A percentile compares a stretch with the other conserved stretches of the same genome.
Evolutionary conservation across 148 eudicot genomes (phyloP).

Genomic region (Heliosperma pusillum): DNA sequence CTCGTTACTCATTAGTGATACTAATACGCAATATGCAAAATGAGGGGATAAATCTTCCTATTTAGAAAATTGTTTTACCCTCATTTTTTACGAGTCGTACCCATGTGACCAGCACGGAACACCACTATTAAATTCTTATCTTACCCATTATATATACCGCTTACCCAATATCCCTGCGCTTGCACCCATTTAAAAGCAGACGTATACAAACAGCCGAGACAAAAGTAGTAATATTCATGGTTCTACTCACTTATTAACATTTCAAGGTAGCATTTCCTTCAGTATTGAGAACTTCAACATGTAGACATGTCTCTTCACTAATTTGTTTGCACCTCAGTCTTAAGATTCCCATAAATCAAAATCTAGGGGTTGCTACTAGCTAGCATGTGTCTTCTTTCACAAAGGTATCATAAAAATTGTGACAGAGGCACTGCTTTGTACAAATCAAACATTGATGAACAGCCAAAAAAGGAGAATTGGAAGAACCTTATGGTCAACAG

Average conservation of each 20-base stretch:
- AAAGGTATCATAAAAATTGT: background rate
- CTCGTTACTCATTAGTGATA: background rate
- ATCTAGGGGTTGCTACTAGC: background rate
- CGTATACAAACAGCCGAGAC: background rate
- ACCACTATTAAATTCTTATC: too few relatives aligned
- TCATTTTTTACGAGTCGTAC: too few relatives aligned
- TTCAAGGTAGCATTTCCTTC: background rate
- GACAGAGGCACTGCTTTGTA: background rate
- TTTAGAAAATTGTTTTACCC: too few relatives aligned
- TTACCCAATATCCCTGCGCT: background rate
- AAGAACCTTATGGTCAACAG: constrained; percentile 77
- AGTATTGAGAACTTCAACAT: background rate
- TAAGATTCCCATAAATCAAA: too few relatives aligned
- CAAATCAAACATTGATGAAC: background rate
- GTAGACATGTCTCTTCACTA: background rate
- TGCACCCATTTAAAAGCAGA: background rate
- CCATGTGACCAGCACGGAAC: too few relatives aligned
- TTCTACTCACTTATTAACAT: too few relatives aligned
- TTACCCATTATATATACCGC: too few relatives aligned
- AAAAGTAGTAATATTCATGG: background rate
- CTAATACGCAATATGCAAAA: background rate
- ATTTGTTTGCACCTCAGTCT: too few relatives aligned
- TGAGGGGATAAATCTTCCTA: background rate
- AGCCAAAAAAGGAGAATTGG: constrained; percentile 2
- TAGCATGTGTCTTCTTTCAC: background rate